A percentile compares a stretch with the other conserved stretches of the same genome.
phyloP scores from a whole-genome alignment of 768 basidiomycete species.

The Boletus pseudopeckii region DNA sequence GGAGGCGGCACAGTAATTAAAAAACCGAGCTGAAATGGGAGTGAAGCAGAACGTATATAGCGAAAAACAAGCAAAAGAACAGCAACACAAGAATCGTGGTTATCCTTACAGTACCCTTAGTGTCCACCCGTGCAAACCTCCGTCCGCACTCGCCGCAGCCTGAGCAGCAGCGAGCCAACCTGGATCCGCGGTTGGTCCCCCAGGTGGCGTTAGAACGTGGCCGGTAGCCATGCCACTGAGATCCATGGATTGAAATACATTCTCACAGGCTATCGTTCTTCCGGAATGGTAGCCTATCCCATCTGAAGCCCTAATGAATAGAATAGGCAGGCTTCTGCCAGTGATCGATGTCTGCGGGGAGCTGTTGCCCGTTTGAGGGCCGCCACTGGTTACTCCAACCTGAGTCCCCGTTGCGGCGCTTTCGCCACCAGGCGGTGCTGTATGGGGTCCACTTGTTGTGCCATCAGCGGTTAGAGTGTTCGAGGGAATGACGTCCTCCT shows the following conservation, averaged over 20 bases:
- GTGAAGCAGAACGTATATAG: constrained; percentile 26
- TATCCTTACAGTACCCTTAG: constrained; percentile 65
- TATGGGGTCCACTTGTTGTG: constrained; percentile 36
- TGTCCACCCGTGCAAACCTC: constrained; percentile 74
- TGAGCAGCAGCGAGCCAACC: constrained; percentile 76
- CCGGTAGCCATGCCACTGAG: constrained; percentile 47
- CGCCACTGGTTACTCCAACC: constrained; percentile 24
- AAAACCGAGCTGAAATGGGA: constrained; percentile 6
- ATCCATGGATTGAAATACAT: constrained; percentile 70
- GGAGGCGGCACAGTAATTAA: constrained; percentile 1
- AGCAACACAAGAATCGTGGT: constrained; percentile 23
- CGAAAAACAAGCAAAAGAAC: constrained; percentile 25
- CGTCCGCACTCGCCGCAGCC: constrained; percentile 61
- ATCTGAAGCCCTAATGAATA: constrained; percentile 79
- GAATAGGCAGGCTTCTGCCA: constrained; percentile 68
- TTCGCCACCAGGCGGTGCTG: constrained; percentile 27
- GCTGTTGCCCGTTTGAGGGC: constrained; percentile 17
- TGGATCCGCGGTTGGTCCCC: constrained; percentile 48
- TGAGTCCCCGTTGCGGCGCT: constrained; percentile 25
- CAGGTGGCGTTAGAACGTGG: constrained; percentile 43
- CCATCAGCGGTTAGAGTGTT: constrained; percentile 34
- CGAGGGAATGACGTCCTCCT: constrained; percentile 60
- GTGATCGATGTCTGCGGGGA: constrained; percentile 50
- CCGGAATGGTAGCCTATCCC: constrained; percentile 91
- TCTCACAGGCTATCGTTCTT: constrained; percentile 78